Base-by-base conservation (phyloP, 805 yeast species). In the Lipomyces orientalis region DNA sequence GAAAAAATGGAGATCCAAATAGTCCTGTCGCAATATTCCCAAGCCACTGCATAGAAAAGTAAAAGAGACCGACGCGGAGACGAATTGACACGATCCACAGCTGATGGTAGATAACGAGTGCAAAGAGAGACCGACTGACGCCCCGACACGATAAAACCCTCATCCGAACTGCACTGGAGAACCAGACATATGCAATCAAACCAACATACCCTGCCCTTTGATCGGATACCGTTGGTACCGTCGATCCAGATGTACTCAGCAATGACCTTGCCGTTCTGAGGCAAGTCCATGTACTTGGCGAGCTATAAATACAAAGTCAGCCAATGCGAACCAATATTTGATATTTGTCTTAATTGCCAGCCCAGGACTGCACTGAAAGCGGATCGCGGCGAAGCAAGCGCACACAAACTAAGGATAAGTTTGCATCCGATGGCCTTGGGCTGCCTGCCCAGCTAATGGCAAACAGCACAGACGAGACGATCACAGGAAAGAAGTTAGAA, bases 191-290 rank as follows among this genome's bases (percentile, higher is more conserved):
- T 37, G 43, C 43, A 9, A 58, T 12, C 34, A 29, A 25, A 19
- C 33, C 29, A 16, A 49, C 70, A 25, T 61, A 69, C 72, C 59
- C 56, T 90, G 82, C 97, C 93, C 85, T 95, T 95, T 70, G 98
- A 91, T 84, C 99, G 91, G 76, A 93, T 80, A 77, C 88, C 86
- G 79, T 97, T 97, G 73, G 90, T 85, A 74, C 97, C 91, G 79
- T 95, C 99, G 75, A 95, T 90, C 99, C 99, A 95, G 80, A 95
- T 88, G 84, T 95, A 95, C 82, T 95, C 99, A 71, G 99, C 99
- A 74, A 95, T 85, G 73, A 94, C 84, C 76, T 84, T 85, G 72
- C 97, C 97, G 75, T 87, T 85, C 85, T 93, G 98, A 80, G 88
- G 89, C 75, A 95, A 86, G 75, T 86, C 89, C 72, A 90, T 78